phyloP scores from a whole-genome alignment of 108 stramenopile genomes.

The Skeletonema tropicum region DNA sequence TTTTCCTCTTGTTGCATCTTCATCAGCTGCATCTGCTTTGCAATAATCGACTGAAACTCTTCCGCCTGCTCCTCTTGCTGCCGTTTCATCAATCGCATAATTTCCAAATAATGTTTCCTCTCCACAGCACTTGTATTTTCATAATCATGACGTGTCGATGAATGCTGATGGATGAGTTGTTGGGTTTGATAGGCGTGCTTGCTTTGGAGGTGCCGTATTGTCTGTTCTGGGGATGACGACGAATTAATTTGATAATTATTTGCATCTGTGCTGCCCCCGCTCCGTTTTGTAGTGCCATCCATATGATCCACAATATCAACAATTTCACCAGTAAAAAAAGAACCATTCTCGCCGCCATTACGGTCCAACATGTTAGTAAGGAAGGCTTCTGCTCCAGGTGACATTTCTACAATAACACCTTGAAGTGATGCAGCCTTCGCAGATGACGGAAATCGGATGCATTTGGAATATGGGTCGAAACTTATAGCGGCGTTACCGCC shows the following conservation, averaged over 20 bases:
- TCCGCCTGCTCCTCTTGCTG: not conserved
- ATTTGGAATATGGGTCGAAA: constrained; percentile 1
- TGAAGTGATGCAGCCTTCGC: not conserved
- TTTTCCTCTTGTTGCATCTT: not conserved
- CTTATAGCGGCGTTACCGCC: not conserved
- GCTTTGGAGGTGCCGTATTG: not conserved
- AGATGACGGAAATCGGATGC: not conserved
- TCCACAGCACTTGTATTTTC: not conserved
- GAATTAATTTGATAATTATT: not conserved
- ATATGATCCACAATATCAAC: not conserved
- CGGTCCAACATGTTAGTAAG: not conserved
- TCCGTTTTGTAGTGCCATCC: not conserved
- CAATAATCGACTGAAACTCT: not conserved
- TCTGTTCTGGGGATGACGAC: not conserved
- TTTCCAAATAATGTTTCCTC: constrained; percentile 1
- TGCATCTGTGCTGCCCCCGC: not conserved
- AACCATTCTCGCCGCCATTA: not conserved
- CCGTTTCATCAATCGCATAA: not conserved
- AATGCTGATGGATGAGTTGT: not conserved
- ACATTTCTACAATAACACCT: constrained; percentile 2
- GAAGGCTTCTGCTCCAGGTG: constrained; percentile 4
- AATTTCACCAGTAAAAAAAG: not conserved
- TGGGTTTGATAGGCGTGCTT: not conserved
- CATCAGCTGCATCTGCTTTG: not conserved
- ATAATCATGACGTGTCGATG: not conserved